phyloP scores from a whole-genome alignment of 2,329 filamentous ascomycete species.

The Cercospora zeae-maydis region DNA sequence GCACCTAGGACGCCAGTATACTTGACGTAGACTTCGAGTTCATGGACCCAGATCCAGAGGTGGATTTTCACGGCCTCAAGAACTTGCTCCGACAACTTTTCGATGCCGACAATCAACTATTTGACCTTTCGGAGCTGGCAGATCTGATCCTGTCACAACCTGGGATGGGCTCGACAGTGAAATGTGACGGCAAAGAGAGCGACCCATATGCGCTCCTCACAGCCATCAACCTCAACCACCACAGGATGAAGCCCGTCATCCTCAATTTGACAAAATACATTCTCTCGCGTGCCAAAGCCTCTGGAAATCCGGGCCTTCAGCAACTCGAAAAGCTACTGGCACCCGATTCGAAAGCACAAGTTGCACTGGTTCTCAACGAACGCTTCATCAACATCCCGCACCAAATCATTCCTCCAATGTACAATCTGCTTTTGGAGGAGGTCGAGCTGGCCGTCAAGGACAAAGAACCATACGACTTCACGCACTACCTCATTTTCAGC shows the following conservation, averaged over 20 bases:
- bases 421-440: constrained; percentile 90
- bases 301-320: constrained; percentile 34
- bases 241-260: constrained; percentile 68
- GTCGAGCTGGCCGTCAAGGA: constrained; percentile 83
- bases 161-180: constrained; percentile 87
- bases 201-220: constrained; percentile 93
- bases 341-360: constrained; percentile 45
- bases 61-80: constrained; percentile 95
- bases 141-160: constrained; percentile 85
- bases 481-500: constrained; percentile 86
- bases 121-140: constrained; percentile 81
- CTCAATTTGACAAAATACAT: constrained; percentile 71
- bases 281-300: constrained; percentile 50
- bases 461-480: constrained; percentile 87
- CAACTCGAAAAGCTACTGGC: constrained; percentile 42
- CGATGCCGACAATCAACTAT: constrained; percentile 78
- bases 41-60: constrained; percentile 86
- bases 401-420: constrained; percentile 89
- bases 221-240: constrained; percentile 75
- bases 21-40: constrained; percentile 97
- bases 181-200: constrained; percentile 89
- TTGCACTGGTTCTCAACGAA: constrained; percentile 87
- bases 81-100: constrained; percentile 85
- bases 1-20: constrained; percentile 73
- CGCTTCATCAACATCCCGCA: constrained; percentile 95